Percentiles rank a stretch among this genome's conserved stretches.
Conservation (phyloP, 169 alveolate species). For the Plasmodium falciparum region DNA sequence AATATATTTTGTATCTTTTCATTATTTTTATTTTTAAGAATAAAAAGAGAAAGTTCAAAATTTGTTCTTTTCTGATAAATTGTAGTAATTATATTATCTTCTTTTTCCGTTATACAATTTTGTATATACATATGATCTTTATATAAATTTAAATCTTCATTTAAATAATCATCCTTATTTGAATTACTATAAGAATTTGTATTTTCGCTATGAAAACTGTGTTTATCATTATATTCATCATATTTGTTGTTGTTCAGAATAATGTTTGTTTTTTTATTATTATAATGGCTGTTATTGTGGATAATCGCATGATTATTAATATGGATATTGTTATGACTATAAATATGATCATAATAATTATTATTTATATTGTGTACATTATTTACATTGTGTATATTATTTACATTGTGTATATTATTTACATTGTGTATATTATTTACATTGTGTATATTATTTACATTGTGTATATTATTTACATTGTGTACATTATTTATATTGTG, state of each 20-base stretch:
- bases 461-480: background rate
- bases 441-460: background rate
- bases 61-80: constrained; percentile 24
- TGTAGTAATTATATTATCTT: constrained; percentile 9
- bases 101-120: background rate
- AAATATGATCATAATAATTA: background rate
- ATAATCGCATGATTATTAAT: background rate
- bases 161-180: background rate
- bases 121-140: background rate
- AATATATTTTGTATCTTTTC: constrained; percentile 22
- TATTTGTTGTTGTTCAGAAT: background rate
- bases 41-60: constrained; percentile 32
- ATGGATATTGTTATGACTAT: background rate
- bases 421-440: background rate
- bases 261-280: background rate
- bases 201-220: constrained; percentile 4
- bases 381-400: background rate
- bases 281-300: background rate
- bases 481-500: background rate
- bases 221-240: background rate
- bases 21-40: constrained; percentile 20
- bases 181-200: background rate
- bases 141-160: background rate
- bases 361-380: constrained; percentile 6
- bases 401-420: no score